Conservation (phyloP, 768 basidiomycete genomes). For the Rhizopogon vesiculosus region DNA sequence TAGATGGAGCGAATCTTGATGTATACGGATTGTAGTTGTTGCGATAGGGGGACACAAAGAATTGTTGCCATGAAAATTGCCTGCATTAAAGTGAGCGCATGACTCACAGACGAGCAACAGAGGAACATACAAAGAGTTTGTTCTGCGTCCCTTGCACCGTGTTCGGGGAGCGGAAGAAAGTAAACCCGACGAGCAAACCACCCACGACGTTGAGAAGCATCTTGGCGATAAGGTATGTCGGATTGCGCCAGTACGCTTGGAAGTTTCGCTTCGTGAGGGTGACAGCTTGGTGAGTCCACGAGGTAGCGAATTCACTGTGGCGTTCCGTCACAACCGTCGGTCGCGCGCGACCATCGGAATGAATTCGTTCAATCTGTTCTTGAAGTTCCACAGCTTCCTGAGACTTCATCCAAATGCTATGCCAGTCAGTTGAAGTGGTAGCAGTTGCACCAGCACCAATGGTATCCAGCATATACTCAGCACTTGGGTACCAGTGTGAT, state of each 20-base stretch:
- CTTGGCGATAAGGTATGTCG: slow-evolving; percentile 36
- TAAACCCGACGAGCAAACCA: slow-evolving; percentile 38
- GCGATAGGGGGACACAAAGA: slow-evolving; percentile 39
- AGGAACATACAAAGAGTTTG: slow-evolving; percentile 34
- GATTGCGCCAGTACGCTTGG: slow-evolving; percentile 34
- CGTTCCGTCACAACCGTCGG: slow-evolving; percentile 15
- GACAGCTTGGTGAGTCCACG: slow-evolving; percentile 33
- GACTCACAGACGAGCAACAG: not conserved
- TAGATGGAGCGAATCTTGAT: slow-evolving; percentile 52
- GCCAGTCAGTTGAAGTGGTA: slow-evolving; percentile 42
- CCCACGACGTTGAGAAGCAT: slow-evolving; percentile 28
- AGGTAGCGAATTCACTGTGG: slow-evolving; percentile 30
- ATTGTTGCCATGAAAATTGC: slow-evolving; percentile 48
- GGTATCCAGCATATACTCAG: slow-evolving; percentile 45
- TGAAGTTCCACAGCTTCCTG: slow-evolving; percentile 33
- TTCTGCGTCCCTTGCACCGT: slow-evolving; percentile 37
- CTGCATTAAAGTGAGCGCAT: slow-evolving; percentile 18
- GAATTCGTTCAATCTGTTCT: slow-evolving; percentile 39
- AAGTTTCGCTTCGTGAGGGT: slow-evolving; percentile 28
- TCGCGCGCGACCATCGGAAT: slow-evolving; percentile 30
- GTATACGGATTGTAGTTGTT: slow-evolving; percentile 58
- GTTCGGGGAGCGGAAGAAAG: slow-evolving; percentile 33
- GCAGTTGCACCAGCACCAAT: slow-evolving; percentile 56
- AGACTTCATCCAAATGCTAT: slow-evolving; percentile 42
- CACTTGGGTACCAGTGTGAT: slow-evolving; percentile 20